Conservation (phyloP, 306 rosid species). For the Cicer yamashitae region DNA sequence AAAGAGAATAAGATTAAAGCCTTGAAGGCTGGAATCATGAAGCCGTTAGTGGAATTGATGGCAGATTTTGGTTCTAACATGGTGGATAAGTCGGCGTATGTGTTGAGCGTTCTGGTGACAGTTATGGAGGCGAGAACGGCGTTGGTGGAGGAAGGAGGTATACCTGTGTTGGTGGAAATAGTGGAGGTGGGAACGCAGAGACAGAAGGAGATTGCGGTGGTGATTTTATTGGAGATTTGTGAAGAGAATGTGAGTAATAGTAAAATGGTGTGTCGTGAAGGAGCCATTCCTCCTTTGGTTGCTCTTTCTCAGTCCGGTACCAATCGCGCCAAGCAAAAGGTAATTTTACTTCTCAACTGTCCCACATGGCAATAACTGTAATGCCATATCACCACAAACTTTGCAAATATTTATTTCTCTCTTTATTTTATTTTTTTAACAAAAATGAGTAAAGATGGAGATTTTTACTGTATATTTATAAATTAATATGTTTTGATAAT, state of each 20-base stretch:
- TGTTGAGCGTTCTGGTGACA: constrained; percentile 76
- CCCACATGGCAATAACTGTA: neutral
- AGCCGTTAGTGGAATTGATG: constrained; percentile 83
- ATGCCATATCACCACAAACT: neutral
- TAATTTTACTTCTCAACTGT: constrained; percentile 5
- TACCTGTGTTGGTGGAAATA: constrained; percentile 88
- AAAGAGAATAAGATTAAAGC: constrained; percentile 90
- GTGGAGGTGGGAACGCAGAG: constrained; percentile 84
- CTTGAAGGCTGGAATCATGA: constrained; percentile 81
- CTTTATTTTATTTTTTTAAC: too few relatives aligned
- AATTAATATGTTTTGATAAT: too few relatives aligned
- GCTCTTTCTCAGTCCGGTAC: constrained; percentile 89
- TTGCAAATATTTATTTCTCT: too few relatives aligned
- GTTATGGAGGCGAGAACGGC: constrained; percentile 70
- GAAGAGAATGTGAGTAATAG: constrained; percentile 68
- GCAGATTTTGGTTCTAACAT: constrained; percentile 83
- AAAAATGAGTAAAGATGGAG: too few relatives aligned
- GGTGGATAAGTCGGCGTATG: constrained; percentile 92
- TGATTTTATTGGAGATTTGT: constrained; percentile 70
- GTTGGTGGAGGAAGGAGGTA: constrained; percentile 86
- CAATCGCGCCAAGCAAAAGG: constrained; percentile 95
- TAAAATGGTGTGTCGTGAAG: constrained; percentile 89
- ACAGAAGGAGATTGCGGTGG: constrained; percentile 86
- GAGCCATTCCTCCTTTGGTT: constrained; percentile 92
- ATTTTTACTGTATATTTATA: too few relatives aligned